Conservation (phyloP, 116 monocot species). For the Thalassia testudinum region DNA sequence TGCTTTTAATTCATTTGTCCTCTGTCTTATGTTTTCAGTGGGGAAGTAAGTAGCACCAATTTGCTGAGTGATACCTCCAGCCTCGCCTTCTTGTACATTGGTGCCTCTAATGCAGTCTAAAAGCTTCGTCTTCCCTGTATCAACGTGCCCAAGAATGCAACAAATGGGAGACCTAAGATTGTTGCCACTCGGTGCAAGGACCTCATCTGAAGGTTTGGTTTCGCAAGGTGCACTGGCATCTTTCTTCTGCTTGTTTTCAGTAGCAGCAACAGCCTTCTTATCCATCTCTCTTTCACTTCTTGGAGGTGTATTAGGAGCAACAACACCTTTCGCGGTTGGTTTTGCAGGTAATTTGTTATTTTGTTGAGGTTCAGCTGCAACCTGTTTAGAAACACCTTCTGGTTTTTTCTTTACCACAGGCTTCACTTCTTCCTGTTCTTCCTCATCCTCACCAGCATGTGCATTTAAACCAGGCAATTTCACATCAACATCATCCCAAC, state of each 20-base stretch:
- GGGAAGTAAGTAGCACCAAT: conserved; percentile 94
- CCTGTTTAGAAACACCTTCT: conserved; percentile 1
- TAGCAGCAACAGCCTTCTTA: conserved; percentile 3
- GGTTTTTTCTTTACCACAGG: conserved; percentile 17
- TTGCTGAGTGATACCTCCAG: conserved; percentile 92
- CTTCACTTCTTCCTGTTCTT: conserved; percentile 25
- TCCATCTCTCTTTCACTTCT: conserved; percentile 17
- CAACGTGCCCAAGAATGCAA: conserved; percentile 92
- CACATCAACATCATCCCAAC: conserved; percentile 84
- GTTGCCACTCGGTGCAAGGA: conserved; percentile 14
- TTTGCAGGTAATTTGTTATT: conserved; percentile 17
- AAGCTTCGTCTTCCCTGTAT: conserved; percentile 88
- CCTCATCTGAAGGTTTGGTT: conserved; percentile 13
- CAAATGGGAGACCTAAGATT: conserved; percentile 85
- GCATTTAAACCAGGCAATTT: conserved; percentile 36
- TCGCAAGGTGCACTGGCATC: conserved; percentile 20
- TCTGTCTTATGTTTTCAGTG: conserved; percentile 84
- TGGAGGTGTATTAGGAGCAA: conserved; percentile 13
- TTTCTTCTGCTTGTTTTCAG: conserved; percentile 13
- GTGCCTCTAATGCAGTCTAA: conserved; percentile 79
- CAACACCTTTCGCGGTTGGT: conserved; percentile 34
- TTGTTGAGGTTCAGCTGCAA: conserved; percentile 9
- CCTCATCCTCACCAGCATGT: conserved; percentile 77
- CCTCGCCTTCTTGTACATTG: conserved; percentile 89
- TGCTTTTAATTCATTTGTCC: conserved; percentile 85